A percentile compares a stretch with the other conserved stretches of the same genome.
These are phyloP conservation scores for Cyclotella baltica DNA, from an alignment of 108 stramenopile species.

Conservation along the genomic window DNA sequence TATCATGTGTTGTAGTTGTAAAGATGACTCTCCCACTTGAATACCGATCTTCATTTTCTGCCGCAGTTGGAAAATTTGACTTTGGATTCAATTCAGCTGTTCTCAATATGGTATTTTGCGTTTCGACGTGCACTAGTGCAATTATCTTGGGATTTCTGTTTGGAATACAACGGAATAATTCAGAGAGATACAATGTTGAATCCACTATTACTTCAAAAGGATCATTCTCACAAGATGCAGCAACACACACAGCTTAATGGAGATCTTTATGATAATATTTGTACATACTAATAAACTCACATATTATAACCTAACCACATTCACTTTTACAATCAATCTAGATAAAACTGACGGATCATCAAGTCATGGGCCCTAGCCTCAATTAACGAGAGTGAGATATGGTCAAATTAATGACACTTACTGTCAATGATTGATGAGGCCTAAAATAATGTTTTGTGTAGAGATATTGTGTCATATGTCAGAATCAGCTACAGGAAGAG, in stretches of 20 bases:
- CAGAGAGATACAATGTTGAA: constrained; percentile 54
- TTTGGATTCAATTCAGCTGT: constrained; percentile 56
- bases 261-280: not conserved
- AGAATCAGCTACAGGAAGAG: too few species aligned
- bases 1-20: constrained; percentile 74
- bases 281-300: too few species aligned
- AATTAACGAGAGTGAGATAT: too few species aligned
- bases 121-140: constrained; percentile 58
- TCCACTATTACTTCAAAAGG: constrained; percentile 2
- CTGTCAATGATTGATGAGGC: too few species aligned
- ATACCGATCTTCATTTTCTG: constrained; percentile 64
- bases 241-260: constrained; percentile 10
- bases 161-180: constrained; percentile 80
- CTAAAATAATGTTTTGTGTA: too few species aligned
- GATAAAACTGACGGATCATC: too few species aligned
- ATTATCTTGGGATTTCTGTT: constrained; percentile 65
- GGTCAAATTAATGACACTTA: too few species aligned
- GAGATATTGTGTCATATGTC: too few species aligned
- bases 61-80: constrained; percentile 62
- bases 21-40: constrained; percentile 71
- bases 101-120: constrained; percentile 62
- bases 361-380: too few species aligned
- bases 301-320: too few species aligned
- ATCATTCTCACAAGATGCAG: not conserved
- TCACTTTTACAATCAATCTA: too few species aligned